Evolutionary conservation across 2,329 filamentous ascomycete species (phyloP).

Genomic region (Chalaropsis thielavioides): DNA sequence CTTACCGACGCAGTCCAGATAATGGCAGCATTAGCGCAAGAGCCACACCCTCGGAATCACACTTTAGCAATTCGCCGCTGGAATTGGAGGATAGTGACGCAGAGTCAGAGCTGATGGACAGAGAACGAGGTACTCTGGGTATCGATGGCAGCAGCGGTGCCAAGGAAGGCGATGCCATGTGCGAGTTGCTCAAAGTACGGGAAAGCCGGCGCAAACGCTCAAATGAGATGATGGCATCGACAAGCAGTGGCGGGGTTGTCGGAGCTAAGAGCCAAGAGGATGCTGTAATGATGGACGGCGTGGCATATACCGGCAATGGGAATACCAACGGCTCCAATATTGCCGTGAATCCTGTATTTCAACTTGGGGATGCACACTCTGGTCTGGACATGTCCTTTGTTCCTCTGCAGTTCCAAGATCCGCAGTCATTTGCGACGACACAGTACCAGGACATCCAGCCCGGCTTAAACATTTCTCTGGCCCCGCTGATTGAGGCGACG

Average conservation of each 20-base stretch:
- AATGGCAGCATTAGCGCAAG: slow-evolving; percentile 29
- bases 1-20: background rate
- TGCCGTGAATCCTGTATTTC: background rate
- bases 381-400: background rate
- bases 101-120: slow-evolving; percentile 41
- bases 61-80: slow-evolving; percentile 22
- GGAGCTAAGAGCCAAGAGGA: slow-evolving; percentile 21
- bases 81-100: slow-evolving; percentile 41
- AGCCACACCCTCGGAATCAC: slow-evolving; percentile 26
- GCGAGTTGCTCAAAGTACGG: slow-evolving; percentile 44
- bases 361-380: background rate
- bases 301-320: background rate
- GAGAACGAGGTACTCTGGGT: background rate
- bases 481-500: background rate
- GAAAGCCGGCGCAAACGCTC: slow-evolving; percentile 35
- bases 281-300: background rate
- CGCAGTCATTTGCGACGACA: background rate
- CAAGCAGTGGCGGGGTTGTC: slow-evolving; percentile 16
- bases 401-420: background rate
- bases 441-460: slow-evolving; percentile 1
- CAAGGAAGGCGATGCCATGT: slow-evolving; percentile 41
- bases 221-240: slow-evolving; percentile 9
- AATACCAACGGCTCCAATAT: background rate
- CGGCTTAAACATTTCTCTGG: background rate
- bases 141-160: slow-evolving; percentile 12